phyloP scores from a whole-genome alignment of 768 basidiomycete genomes.

The Sporobolomyces phaffii region DNA sequence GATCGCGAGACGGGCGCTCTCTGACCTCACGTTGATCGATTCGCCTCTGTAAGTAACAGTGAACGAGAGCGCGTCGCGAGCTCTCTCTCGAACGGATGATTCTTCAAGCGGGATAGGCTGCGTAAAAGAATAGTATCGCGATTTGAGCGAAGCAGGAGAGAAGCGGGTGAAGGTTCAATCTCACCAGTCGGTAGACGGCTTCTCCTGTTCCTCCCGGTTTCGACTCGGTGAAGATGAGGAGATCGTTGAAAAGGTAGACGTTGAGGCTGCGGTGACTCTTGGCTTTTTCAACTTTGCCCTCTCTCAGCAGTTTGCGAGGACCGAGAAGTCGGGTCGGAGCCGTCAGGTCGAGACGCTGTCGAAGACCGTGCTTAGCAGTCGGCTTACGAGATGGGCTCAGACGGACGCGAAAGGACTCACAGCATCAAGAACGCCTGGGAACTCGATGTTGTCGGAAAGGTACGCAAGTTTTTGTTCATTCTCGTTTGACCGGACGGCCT shows the following conservation, averaged over 20 bases:
- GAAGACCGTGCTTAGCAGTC: not conserved
- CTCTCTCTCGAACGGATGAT: constrained; percentile 28
- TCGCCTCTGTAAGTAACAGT: constrained; percentile 29
- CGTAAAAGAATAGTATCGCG: not conserved
- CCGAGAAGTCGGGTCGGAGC: constrained; percentile 82
- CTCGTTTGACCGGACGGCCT: constrained; percentile 77
- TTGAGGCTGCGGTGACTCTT: constrained; percentile 75
- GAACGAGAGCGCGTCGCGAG: constrained; percentile 19
- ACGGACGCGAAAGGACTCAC: constrained; percentile 48
- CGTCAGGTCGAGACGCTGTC: constrained; percentile 70
- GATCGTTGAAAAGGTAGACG: constrained; percentile 79
- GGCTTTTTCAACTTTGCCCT: constrained; percentile 70
- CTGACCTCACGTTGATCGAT: constrained; percentile 21
- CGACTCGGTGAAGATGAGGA: constrained; percentile 73
- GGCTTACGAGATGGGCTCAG: not conserved
- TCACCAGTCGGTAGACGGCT: constrained; percentile 32
- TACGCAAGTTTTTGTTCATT: constrained; percentile 64
- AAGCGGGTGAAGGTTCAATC: no score
- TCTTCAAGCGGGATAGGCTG: constrained; percentile 44
- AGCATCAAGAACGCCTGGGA: constrained; percentile 59
- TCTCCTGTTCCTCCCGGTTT: constrained; percentile 46
- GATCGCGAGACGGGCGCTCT: constrained; percentile 56
- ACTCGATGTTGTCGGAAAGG: constrained; percentile 75
- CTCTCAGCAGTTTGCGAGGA: constrained; percentile 66
- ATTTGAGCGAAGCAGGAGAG: no score